Percentiles rank a stretch among this genome's conserved stretches.
Conservation (phyloP, 345 rosid genomes). For the Eucalyptus caleyi region DNA sequence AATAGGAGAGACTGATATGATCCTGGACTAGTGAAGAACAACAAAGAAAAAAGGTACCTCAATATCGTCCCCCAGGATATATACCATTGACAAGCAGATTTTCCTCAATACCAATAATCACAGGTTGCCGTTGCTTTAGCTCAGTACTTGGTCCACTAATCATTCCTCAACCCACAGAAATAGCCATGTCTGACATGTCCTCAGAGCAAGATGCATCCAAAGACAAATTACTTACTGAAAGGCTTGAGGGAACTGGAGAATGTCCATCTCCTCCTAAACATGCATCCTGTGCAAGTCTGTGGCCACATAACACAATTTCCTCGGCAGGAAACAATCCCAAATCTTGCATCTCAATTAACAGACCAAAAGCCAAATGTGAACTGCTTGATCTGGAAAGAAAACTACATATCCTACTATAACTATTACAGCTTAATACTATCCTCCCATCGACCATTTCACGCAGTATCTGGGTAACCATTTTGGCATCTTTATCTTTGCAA, state of each 20-base stretch:
- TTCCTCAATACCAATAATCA: not conserved
- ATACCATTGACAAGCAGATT: not conserved
- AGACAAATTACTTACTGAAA: not conserved
- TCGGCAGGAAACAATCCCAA: slow-evolving; percentile 8
- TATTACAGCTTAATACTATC: slow-evolving; percentile 17
- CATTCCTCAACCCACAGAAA: not conserved
- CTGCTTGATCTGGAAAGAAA: slow-evolving; percentile 9
- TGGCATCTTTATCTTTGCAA: slow-evolving; percentile 26
- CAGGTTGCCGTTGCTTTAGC: not conserved
- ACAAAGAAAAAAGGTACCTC: not conserved
- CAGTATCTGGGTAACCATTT: slow-evolving; percentile 33
- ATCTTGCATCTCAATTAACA: slow-evolving; percentile 22
- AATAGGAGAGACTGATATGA: not conserved
- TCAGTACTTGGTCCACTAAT: not conserved
- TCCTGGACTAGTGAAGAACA: not conserved
- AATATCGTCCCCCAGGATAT: not conserved
- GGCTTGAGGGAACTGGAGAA: not conserved
- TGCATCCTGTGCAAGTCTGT: not conserved
- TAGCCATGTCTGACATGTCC: slow-evolving; percentile 2
- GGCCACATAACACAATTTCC: not conserved
- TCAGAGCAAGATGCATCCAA: not conserved
- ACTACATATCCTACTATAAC: slow-evolving; percentile 10
- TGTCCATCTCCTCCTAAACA: not conserved
- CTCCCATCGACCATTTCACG: slow-evolving; percentile 33
- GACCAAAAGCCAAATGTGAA: slow-evolving; percentile 7